Conservation (phyloP, 2,329 filamentous ascomycete species). For the Furcasterigmium sp. region DNA sequence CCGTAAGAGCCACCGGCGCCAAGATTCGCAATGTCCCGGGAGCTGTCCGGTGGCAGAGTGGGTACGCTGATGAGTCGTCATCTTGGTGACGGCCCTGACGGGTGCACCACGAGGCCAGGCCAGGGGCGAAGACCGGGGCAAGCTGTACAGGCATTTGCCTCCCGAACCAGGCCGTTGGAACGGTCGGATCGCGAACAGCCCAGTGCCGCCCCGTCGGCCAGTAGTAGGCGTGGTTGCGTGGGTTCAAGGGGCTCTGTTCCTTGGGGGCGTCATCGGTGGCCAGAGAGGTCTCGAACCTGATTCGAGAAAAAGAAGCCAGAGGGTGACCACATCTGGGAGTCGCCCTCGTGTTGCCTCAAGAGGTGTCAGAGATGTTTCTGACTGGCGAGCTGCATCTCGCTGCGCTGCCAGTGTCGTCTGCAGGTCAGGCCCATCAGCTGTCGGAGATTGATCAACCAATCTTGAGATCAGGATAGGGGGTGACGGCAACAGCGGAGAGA, state of each 20-base stretch:
- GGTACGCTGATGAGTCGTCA: not conserved
- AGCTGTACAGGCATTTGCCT: conserved; percentile 1
- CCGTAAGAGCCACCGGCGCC: not conserved
- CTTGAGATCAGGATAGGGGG: no score
- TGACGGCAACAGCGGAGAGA: no score
- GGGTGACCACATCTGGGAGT: not conserved
- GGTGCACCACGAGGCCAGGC: not conserved
- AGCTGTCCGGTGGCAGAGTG: not conserved
- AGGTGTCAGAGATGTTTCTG: conserved; percentile 1
- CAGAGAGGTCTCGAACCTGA: not conserved
- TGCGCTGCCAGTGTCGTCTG: not conserved
- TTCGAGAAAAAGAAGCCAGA: not conserved
- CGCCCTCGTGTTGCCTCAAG: not conserved
- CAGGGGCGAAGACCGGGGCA: not conserved
- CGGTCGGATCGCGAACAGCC: conserved; percentile 1
- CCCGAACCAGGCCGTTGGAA: conserved; percentile 2
- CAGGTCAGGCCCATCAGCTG: not conserved
- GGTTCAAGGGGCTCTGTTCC: not conserved
- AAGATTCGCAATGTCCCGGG: not conserved
- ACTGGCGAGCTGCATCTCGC: conserved; percentile 9
- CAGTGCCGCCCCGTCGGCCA: not conserved
- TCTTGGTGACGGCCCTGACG: not conserved
- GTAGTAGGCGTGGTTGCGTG: not conserved
- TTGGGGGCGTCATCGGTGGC: not conserved
- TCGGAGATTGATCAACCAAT: not conserved